Percentiles rank a stretch among this genome's conserved stretches.
phyloP scores from a whole-genome alignment of 805 yeast species.

The Wickerhamia fluorescens region DNA sequence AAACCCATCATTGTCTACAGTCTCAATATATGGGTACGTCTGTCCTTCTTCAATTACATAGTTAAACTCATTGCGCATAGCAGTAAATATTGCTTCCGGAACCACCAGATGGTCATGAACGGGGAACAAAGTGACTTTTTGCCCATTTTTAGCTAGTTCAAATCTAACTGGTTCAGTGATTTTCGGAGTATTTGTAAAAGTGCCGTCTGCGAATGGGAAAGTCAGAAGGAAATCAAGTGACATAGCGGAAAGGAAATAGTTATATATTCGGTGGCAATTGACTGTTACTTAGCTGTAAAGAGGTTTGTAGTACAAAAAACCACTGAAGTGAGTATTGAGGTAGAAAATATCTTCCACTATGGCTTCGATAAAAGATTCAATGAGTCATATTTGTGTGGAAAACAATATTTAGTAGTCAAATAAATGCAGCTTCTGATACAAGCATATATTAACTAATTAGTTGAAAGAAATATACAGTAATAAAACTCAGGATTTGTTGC shows the following conservation, averaged over 20 bases:
- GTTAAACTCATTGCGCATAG: conserved; percentile 49
- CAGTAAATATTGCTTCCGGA: conserved; percentile 44
- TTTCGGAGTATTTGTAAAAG: conserved; percentile 13
- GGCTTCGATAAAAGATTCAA: no score
- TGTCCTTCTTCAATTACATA: conserved; percentile 61
- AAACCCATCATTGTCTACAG: conserved; percentile 42
- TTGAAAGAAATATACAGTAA: no score
- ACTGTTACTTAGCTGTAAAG: no score
- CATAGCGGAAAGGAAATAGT: neutral
- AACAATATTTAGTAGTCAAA: no score
- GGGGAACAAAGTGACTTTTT: conserved; percentile 54
- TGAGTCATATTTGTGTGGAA: no score
- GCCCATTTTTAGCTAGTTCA: conserved; percentile 33
- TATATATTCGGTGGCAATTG: neutral
- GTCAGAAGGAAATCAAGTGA: conserved; percentile 3
- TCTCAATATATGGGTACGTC: conserved; percentile 60
- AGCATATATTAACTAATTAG: no score
- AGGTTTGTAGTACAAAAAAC: no score
- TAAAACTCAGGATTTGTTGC: no score
- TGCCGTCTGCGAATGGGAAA: conserved; percentile 31
- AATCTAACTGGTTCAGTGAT: conserved; percentile 34
- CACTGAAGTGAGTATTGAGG: no score
- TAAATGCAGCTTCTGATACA: no score
- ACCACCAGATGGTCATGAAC: conserved; percentile 41
- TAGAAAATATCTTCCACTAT: no score